Percentiles rank a stretch among this genome's conserved stretches.
Evolutionary conservation across 768 basidiomycete species (phyloP).

Genomic region (Collybiopsis confluens): DNA sequence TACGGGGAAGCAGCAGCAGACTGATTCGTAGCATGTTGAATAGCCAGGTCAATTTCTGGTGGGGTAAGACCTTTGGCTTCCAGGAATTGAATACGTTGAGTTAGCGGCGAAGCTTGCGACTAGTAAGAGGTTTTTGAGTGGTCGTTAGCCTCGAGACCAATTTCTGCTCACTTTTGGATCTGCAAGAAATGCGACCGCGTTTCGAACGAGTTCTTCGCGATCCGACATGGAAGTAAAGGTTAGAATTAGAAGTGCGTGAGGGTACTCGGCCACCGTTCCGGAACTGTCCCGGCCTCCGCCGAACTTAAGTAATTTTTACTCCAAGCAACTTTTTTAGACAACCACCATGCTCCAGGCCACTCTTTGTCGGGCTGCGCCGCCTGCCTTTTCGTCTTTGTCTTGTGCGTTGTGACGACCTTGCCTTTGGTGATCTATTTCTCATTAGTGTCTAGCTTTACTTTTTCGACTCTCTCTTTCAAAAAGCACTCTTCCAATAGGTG

Average conservation of each 20-base stretch:
- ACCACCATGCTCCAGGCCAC: constrained; percentile 48
- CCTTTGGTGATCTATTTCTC: not conserved
- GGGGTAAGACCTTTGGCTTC: constrained; percentile 87
- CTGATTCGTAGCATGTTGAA: constrained; percentile 53
- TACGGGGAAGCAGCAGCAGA: constrained; percentile 15
- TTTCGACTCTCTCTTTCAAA: constrained; percentile 36
- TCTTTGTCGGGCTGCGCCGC: constrained; percentile 44
- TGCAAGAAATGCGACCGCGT: constrained; percentile 80
- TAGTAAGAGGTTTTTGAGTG: constrained; percentile 21
- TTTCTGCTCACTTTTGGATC: constrained; percentile 67
- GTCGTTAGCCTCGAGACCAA: not conserved
- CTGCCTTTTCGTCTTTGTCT: constrained; percentile 40
- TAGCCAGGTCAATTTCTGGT: constrained; percentile 80
- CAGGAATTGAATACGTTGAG: constrained; percentile 90
- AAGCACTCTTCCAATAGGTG: constrained; percentile 21
- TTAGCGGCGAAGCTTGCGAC: constrained; percentile 74
- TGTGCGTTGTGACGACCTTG: constrained; percentile 37
- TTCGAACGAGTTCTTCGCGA: constrained; percentile 70
- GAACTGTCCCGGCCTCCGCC: not conserved
- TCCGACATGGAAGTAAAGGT: constrained; percentile 38
- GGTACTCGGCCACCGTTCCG: not conserved
- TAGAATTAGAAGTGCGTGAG: not conserved
- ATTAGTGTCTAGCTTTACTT: constrained; percentile 12
- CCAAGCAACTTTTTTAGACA: not conserved
- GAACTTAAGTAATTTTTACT: not conserved